Conservation (phyloP, 2,329 filamentous ascomycete genomes). For the Cryphonectria carpinicola region DNA sequence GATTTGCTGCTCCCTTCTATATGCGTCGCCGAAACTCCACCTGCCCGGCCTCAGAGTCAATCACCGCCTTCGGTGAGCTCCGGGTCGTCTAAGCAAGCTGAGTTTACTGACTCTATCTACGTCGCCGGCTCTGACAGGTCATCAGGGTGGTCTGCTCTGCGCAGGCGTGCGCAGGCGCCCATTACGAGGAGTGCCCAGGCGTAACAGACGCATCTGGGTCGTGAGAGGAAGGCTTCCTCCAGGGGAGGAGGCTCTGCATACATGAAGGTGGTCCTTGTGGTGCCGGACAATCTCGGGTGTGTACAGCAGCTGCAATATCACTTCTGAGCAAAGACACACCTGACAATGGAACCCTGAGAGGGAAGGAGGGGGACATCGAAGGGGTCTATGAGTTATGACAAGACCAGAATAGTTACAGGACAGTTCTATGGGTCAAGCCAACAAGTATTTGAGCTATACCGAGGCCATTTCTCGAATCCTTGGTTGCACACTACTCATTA, state of each 20-base stretch:
- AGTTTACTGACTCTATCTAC: neutral
- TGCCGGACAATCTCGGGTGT: neutral
- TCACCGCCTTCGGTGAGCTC: neutral
- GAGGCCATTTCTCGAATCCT: neutral
- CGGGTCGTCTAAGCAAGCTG: neutral
- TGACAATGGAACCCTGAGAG: neutral
- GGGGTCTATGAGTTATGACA: neutral
- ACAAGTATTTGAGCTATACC: neutral
- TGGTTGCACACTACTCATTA: neutral
- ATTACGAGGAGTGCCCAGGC: neutral
- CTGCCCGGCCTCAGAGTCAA: neutral
- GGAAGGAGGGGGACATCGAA: neutral
- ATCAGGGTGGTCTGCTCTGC: neutral
- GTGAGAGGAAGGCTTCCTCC: neutral
- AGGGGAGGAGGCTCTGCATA: neutral
- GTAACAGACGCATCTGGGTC: neutral
- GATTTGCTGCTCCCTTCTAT: conserved; percentile 1
- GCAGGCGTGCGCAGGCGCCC: neutral
- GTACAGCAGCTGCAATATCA: neutral
- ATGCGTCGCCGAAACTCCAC: neutral
- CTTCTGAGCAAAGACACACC: neutral
- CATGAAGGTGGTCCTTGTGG: neutral
- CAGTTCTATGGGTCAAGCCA: neutral
- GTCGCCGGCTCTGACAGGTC: neutral
- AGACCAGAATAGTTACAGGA: neutral